Conservation (phyloP, 2,329 filamentous ascomycete genomes). For the Corniculantispora saksenae region DNA sequence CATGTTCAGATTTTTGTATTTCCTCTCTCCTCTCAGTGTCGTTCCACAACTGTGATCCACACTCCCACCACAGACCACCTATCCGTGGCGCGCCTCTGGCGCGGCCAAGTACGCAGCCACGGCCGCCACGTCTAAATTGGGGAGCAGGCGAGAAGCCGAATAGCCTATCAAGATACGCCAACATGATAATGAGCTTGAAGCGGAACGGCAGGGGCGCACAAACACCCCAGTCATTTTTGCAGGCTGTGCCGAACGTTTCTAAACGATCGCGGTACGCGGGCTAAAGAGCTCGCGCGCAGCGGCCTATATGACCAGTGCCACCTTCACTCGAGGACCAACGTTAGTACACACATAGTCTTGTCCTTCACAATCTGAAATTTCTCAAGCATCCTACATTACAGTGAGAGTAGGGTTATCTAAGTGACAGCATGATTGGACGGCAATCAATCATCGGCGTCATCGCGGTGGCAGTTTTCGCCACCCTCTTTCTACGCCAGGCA, state of each 20-base stretch:
- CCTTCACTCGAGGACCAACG: neutral
- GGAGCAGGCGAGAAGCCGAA: neutral
- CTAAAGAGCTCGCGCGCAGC: neutral
- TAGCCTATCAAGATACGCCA: neutral
- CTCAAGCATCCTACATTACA: neutral
- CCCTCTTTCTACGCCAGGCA: neutral
- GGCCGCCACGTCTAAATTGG: neutral
- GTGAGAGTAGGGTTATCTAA: neutral
- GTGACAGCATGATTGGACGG: neutral
- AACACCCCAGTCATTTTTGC: neutral
- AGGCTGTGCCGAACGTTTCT: neutral
- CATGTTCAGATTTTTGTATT: too few relatives aligned
- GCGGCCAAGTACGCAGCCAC: neutral
- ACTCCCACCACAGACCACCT: too few relatives aligned
- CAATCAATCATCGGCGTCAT: neutral
- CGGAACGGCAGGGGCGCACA: neutral
- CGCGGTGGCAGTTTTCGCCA: neutral
- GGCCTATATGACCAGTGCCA: neutral
- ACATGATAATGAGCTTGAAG: neutral
- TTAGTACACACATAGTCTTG: neutral
- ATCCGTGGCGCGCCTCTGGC: too few relatives aligned
- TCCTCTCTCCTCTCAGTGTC: too few relatives aligned
- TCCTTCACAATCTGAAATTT: neutral
- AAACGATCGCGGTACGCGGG: neutral
- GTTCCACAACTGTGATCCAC: too few relatives aligned